These are phyloP conservation scores for Coniochaeta pulveracea DNA, from an alignment of 2,329 filamentous ascomycete species.

Conservation along the genomic window DNA sequence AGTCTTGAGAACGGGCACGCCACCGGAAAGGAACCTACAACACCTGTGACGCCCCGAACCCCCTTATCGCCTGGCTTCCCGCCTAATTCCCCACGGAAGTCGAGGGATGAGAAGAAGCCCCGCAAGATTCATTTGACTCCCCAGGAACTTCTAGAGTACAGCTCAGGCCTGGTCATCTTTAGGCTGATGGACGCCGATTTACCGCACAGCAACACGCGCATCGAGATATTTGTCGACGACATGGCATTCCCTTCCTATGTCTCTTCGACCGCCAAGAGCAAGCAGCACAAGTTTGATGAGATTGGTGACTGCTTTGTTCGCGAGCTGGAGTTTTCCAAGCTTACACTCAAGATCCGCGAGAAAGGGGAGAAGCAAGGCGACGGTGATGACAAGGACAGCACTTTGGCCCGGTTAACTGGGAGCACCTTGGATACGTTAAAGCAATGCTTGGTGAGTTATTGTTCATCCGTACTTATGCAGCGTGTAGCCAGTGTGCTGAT, in stretches of 20 bases:
- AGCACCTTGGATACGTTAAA: conserved; percentile 81
- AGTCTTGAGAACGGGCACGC: conserved; percentile 13
- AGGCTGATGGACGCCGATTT: conserved; percentile 85
- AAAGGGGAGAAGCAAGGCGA: conserved; percentile 59
- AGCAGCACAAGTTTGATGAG: conserved; percentile 69
- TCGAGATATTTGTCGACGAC: conserved; percentile 91
- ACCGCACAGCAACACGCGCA: conserved; percentile 59
- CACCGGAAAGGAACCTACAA: conserved; percentile 17
- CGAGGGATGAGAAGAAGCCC: conserved; percentile 43
- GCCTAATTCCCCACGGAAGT: conserved; percentile 31
- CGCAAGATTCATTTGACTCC: conserved; percentile 70
- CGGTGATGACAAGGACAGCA: conserved; percentile 59
- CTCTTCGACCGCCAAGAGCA: conserved; percentile 63
- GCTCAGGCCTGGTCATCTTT: conserved; percentile 90
- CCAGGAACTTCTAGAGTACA: conserved; percentile 74
- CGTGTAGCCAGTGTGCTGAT: too few relatives aligned
- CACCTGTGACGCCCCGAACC: conserved; percentile 29
- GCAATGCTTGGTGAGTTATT: conserved; percentile 61
- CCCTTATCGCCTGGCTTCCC: conserved; percentile 25
- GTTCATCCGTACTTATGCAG: too few relatives aligned
- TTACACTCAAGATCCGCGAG: conserved; percentile 78
- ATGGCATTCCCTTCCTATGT: conserved; percentile 84
- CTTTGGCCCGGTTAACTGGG: conserved; percentile 72
- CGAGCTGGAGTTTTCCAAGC: conserved; percentile 90
- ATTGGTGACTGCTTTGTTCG: conserved; percentile 93